Conservation (phyloP, 768 basidiomycete species). For the Phylloporus scabripes region DNA sequence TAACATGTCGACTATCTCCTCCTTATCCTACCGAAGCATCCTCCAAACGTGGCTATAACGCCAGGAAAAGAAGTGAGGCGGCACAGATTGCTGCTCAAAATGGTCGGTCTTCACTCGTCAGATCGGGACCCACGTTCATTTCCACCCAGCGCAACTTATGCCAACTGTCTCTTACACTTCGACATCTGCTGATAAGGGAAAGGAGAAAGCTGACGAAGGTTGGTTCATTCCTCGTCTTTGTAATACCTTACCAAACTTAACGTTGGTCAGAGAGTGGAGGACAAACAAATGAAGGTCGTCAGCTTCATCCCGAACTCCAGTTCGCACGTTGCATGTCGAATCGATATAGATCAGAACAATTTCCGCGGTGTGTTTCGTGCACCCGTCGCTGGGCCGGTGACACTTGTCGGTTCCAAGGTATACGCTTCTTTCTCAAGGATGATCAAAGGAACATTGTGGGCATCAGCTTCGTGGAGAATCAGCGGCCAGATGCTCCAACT, state of each 20-base stretch:
- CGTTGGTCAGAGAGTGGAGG: slow-evolving; percentile 26
- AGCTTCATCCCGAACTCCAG: slow-evolving; percentile 62
- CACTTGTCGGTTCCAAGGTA: slow-evolving; percentile 82
- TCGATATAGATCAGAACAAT: slow-evolving; percentile 63
- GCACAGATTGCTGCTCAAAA: slow-evolving; percentile 61
- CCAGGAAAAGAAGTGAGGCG: slow-evolving; percentile 69
- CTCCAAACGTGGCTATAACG: slow-evolving; percentile 62
- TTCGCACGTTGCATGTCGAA: slow-evolving; percentile 83
- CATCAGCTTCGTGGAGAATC: slow-evolving; percentile 64
- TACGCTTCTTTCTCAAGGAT: slow-evolving; percentile 71
- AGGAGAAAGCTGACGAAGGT: slow-evolving; percentile 41
- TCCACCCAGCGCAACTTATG: slow-evolving; percentile 39
- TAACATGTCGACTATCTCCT: slow-evolving; percentile 4
- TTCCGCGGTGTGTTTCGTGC: slow-evolving; percentile 79
- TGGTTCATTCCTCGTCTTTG: slow-evolving; percentile 11
- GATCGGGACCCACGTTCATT: slow-evolving; percentile 13
- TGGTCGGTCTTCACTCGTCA: slow-evolving; percentile 36
- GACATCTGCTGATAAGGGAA: slow-evolving; percentile 37
- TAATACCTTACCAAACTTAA: slow-evolving; percentile 6
- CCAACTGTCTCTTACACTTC: slow-evolving; percentile 41
- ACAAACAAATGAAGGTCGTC: slow-evolving; percentile 26
- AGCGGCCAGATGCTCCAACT: slow-evolving; percentile 49
- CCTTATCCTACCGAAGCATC: slow-evolving; percentile 25
- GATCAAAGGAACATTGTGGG: slow-evolving; percentile 52
- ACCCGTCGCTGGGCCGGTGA: slow-evolving; percentile 85